These are phyloP conservation scores for Xylaria hypoxylon DNA, from an alignment of 2,329 filamentous ascomycete species.

Conservation along the genomic window DNA sequence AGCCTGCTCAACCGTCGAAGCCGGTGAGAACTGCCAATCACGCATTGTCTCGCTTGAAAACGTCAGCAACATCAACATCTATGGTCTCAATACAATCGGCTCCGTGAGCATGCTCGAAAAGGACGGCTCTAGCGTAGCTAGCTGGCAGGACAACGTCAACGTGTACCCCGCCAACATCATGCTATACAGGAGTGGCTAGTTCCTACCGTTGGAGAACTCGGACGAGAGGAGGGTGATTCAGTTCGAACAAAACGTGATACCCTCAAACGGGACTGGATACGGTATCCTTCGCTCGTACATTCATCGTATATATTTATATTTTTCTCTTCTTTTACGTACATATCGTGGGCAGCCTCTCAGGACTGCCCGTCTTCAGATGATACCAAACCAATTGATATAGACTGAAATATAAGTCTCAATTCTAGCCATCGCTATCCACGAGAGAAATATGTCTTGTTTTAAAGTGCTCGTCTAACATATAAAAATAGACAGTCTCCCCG, in stretches of 20 bases:
- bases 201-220: not conserved
- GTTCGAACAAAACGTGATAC: not conserved
- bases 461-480: not conserved
- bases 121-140: conserved; percentile 49
- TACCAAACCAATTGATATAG: conserved; percentile 14
- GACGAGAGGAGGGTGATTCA: not conserved
- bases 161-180: conserved; percentile 50
- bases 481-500: not conserved
- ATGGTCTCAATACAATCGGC: conserved; percentile 62
- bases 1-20: conserved; percentile 53
- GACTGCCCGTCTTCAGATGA: conserved; percentile 8
- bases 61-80: conserved; percentile 54
- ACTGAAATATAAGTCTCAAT: conserved; percentile 5
- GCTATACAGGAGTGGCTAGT: conserved; percentile 47
- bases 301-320: conserved; percentile 36
- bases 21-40: conserved; percentile 55
- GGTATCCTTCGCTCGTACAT: conserved; percentile 14
- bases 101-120: conserved; percentile 54
- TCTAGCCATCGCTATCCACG: not conserved
- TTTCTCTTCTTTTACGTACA: conserved; percentile 31
- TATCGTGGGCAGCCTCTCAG: conserved; percentile 9
- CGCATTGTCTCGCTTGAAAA: conserved; percentile 56
- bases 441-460: not conserved
- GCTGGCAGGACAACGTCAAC: conserved; percentile 50
- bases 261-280: conserved; percentile 20